Evolutionary conservation across 2,329 filamentous ascomycete species (phyloP), one percentile per base, ranked within the genome.

Genomic region (Cladorrhinum sp.): DNA sequence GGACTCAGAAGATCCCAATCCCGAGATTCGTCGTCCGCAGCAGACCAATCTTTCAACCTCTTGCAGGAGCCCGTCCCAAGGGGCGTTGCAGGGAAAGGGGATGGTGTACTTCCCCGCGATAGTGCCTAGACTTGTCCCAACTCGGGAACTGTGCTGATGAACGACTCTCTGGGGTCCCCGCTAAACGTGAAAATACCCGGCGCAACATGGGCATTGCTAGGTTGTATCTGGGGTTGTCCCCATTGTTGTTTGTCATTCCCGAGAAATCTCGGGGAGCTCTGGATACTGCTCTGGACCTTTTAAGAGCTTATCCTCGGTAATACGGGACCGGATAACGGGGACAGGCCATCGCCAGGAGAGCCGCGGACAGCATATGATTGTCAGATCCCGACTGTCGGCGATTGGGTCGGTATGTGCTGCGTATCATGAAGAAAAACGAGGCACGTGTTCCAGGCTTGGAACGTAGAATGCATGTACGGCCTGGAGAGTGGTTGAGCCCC

Each of bases 221-320:
- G 32, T 36, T 36, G 32, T 12, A n/a, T 49, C 45, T 49, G 45
- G 45, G 45, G 45, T 49, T 16, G 18, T 20, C 18, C 45, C 18
- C 18, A 22, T 49, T 20, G 45, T 49, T 22, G 45, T 24, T 24
- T 49, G 45, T 57, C 48, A 59, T 27, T 50, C 49, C 61, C 62
- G 62, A 66, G 32, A 36, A 41, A 60, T 55, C 52, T 62, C 55
- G 51, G 57, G 53, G 22, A 53, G 56, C 55, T 59, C 29, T 59
- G 32, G 36, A 10, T 24, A 23, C 23, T 23, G 25, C 38, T 55
- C 23, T 32, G 38, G 23, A 36, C 32, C 38, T 45, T 25, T 36
- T 55, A 48, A 56, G 63, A 62, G 50, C 56, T 64, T 70, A 70
- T 64, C 68, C 67, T 69, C 66, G 68, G 68, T 63, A 66, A 57